Evolutionary conservation across 306 rosid species (phyloP).

Genomic region (Spatholobus suberectus): DNA sequence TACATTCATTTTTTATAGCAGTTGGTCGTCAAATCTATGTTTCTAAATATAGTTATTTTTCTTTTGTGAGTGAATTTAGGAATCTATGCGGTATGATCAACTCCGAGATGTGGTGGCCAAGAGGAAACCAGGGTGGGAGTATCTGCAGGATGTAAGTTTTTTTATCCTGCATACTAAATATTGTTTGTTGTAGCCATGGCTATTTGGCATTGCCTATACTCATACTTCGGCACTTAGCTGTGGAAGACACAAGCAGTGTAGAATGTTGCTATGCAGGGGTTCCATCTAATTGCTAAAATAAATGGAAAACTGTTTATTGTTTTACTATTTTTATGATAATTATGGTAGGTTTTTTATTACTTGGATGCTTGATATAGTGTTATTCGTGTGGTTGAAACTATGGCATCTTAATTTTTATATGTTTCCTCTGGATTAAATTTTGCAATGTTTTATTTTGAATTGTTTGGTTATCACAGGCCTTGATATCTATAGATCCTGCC

Average conservation of each 20-base stretch:
- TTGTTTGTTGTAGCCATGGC: constrained; percentile 33
- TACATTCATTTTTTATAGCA: not conserved
- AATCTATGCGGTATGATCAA: constrained; percentile 81
- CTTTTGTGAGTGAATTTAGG: constrained; percentile 56
- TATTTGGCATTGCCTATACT: constrained; percentile 20
- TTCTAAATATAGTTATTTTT: constrained; percentile 17
- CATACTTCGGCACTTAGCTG: not conserved
- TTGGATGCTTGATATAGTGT: constrained; percentile 6
- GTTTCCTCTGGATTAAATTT: constrained; percentile 27
- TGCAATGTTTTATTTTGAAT: constrained; percentile 18
- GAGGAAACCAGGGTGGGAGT: constrained; percentile 96
- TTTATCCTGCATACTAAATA: not conserved
- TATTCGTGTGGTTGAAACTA: constrained; percentile 10
- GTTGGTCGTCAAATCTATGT: constrained; percentile 8
- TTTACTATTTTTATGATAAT: not conserved
- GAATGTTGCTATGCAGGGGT: constrained; percentile 12
- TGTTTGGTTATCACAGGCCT: constrained; percentile 60
- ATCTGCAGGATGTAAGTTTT: constrained; percentile 80
- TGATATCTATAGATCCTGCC: constrained; percentile 86
- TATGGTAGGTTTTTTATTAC: not conserved
- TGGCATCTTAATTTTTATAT: not conserved
- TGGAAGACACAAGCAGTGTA: not conserved
- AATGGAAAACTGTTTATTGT: not conserved
- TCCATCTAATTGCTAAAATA: constrained; percentile 22
- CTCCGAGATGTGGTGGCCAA: constrained; percentile 90